Base-by-base conservation (phyloP, 2,329 filamentous ascomycete species). In the Geosmithia putterillii region DNA sequence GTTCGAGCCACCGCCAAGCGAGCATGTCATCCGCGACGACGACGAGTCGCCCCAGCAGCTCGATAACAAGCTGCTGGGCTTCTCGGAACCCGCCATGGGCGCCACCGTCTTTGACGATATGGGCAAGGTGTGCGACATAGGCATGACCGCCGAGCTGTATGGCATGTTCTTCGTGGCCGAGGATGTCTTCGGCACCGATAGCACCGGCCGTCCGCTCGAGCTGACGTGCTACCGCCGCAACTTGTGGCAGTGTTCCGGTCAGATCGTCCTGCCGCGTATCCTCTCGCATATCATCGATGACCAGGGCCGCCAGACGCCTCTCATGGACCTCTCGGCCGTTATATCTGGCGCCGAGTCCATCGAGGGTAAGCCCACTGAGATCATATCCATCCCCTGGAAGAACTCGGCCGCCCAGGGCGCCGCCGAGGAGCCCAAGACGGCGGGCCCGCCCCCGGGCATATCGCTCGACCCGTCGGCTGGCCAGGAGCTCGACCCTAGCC, bases 381-480 rank as follows among this genome's bases (percentile, higher is more conserved):
- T 96, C 47, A 95, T 96, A 46, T 92, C 84, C 1, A 92, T 96
- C 40, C 90, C 90, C 0, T 95, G 90, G 89, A 95, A 95, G 67
- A 94, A 69, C 74, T 55, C 82, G 66, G 54, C 80, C 64, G 52
- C 81, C 57, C 60, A 74, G 54, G 55, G 67, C 2, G 59, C 60
- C 17, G 28, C 28, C 28, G 70, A 76, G 52, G 74, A 70, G 48
- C 57, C 61, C 44, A 76, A 71, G 51, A 63, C 65, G 3, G 67
- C 59, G 3, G 56, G 66, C 10, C 64, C 73, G 3, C 78, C 78
- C 32, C 70, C 74, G 1, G 68, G 69, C 43, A 65, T 77, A 38
- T 61, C 70, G 1, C 57, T 82, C 21, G 76, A 81, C 51, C 57
- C 79, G 4, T 59, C 62, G 42, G 64, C 67, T 22, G 76, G 74